Evolutionary conservation across 139 green algal species (phyloP), one percentile per base, ranked within the genome.

Genomic region (Coelastrella sp.): DNA sequence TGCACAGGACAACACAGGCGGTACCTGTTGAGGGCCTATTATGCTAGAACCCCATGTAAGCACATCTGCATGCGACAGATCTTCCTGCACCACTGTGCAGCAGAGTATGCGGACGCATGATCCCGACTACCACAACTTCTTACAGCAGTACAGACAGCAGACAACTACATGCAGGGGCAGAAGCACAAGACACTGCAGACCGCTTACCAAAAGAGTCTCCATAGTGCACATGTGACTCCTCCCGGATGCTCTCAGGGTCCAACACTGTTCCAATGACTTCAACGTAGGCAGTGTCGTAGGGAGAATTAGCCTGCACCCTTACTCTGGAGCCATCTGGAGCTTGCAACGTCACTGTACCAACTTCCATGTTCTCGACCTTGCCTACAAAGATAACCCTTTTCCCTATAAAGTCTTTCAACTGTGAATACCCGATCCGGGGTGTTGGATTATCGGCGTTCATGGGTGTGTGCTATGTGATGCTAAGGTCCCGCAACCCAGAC

Each of bases 221-320:
- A 62, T 95, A 94, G 50, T 84, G 50, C 8, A 60, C 79, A 81
- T 83, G 67, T 34, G 43, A 85, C 27, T 90, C 86, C 77, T 94
- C 93, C 13, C 48, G 64, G 8, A 96, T 69, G 25, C 68, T 89
- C 35, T 69, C 89, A 11, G 89, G 85, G 50, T 87, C 87, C 40
- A 92, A 85, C 6, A 96, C 93, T 9, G 88, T 84, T 62, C 93
- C 93, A 48, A 94, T 84, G 9, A 96, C 80, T 77, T 95, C 91
- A 0, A 92, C 82, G 77, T 87, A 93, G 59, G 37, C 15, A 17
- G 68, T 84, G 25, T 91, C 81, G 79, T 85, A 90, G 19, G 41
- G 68, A 64, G 38, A 66, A 30, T 66, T 67, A 2, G n/a, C 57
- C 27, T 80, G 66, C 9, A 86, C 41, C 51, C 19, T 41, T 2